Evolutionary conservation across 1,284 basidiomycete genomes (phyloP), one percentile per base, ranked within the genome.

Genomic region (Ustilago loliicola): DNA sequence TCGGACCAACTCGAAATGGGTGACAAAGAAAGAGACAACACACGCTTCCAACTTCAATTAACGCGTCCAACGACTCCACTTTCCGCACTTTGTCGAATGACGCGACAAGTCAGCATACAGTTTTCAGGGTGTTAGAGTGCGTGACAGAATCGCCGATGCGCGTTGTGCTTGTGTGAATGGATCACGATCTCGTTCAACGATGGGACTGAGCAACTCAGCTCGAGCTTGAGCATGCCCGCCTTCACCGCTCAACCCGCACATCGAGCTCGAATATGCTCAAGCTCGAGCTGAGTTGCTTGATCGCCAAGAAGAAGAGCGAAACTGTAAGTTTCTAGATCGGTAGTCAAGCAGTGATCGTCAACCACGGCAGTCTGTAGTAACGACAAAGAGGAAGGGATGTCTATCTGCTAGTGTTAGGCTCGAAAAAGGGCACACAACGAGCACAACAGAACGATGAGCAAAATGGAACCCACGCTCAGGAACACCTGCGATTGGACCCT

Each of bases 1-100:
- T n/a, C n/a, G n/a, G n/a, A n/a, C n/a, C n/a, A n/a, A n/a, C n/a
- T n/a, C n/a, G n/a, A n/a, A n/a, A n/a, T n/a, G 21, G 29, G 30
- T 19, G 30, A n/a, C 13, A 34, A 19, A 53, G 13, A 50, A 50
- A 29, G 27, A 50, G n/a, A 50, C 7, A 50, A 50, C 48, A 15
- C 48, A 29, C 23, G 13, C 29, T 48, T 47, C 6, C 30, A 47
- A 59, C 36, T 47, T 3, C 30, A 47, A 59, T 50, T 59, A 21
- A 59, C 57, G 42, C 57, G 55, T 57, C 29, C 30, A 8, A 9
- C 54, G 29, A 29, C 54, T 56, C 55, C 55, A 57, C 55, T 57
- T 57, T 57, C 29, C 7, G 25, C 10, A 6, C 29, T 19, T 52
- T 11, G 45, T 32, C 34, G n/a, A 27, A 47, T 57, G 55, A 57